Conservation (phyloP, 140 eudicot species). For the Stevia rebaudiana region DNA sequence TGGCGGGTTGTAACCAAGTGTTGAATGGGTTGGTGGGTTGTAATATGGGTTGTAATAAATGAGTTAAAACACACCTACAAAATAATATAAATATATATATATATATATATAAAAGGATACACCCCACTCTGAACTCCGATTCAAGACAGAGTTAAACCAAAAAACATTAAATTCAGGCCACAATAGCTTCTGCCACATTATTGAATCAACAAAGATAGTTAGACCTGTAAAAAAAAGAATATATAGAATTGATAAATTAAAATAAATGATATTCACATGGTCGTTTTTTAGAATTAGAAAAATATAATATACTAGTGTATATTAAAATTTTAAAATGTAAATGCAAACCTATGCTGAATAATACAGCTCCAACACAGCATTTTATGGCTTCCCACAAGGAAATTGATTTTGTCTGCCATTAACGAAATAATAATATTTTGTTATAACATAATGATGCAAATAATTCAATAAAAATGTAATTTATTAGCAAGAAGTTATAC, state of each 20-base stretch:
- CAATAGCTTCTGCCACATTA: conserved; percentile 71
- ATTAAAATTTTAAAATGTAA: background rate
- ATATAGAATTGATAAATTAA: background rate
- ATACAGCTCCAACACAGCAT: conserved; percentile 47
- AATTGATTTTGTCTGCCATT: conserved; percentile 73
- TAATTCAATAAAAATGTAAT: conserved; percentile 3
- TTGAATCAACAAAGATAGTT: conserved; percentile 65
- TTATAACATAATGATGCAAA: conserved; percentile 3
- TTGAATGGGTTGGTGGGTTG: no score
- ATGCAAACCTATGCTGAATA: conserved; percentile 72
- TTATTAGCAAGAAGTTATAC: conserved; percentile 32
- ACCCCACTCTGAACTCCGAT: conserved; percentile 99
- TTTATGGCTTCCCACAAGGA: conserved; percentile 66
- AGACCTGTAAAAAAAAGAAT: conserved; percentile 49
- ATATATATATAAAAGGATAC: conserved; percentile 55
- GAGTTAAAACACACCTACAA: no score
- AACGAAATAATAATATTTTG: conserved; percentile 16
- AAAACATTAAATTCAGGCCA: conserved; percentile 98
- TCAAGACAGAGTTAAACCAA: conserved; percentile 95
- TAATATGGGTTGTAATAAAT: no score
- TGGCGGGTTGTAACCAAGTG: no score
- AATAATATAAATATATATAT: background rate
- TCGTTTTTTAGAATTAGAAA: background rate
- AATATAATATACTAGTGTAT: conserved; percentile 5
- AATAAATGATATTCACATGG: background rate